Percentiles rank a stretch among this genome's conserved stretches.
These are phyloP conservation scores for Fagus sylvatica DNA, from an alignment of 306 rosid genomes.

Conservation along the genomic window DNA sequence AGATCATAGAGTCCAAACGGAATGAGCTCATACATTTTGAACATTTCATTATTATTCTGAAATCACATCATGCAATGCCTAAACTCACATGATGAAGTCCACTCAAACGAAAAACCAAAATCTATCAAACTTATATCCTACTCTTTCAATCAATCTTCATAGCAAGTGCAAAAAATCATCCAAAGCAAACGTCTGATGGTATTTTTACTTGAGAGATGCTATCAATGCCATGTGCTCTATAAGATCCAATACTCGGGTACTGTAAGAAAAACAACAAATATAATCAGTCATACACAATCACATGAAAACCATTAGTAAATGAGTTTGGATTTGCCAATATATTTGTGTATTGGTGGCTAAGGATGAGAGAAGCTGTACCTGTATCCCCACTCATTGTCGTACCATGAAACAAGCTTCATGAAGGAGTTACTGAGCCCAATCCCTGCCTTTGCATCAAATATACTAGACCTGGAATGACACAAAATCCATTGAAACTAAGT, in stretches of 20 bases:
- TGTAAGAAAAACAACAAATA: conserved; percentile 29
- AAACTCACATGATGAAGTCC: background rate
- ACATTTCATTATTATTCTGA: conserved; percentile 21
- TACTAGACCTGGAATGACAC: conserved; percentile 71
- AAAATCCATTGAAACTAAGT: background rate
- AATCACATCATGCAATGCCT: background rate
- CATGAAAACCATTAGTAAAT: background rate
- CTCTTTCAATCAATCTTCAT: conserved; percentile 19
- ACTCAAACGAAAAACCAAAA: background rate
- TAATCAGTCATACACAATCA: conserved; percentile 1
- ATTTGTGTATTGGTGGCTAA: background rate
- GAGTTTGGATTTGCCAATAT: background rate
- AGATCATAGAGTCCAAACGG: background rate
- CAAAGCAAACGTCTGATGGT: background rate
- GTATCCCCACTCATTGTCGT: conserved; percentile 99
- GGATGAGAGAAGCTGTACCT: conserved; percentile 47
- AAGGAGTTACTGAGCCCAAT: conserved; percentile 77
- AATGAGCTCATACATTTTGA: conserved; percentile 11
- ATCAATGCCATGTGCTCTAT: conserved; percentile 94
- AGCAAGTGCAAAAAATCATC: conserved; percentile 16
- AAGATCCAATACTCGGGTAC: conserved; percentile 96
- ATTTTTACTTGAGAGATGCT: conserved; percentile 50
- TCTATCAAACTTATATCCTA: conserved; percentile 16
- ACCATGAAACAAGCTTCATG: conserved; percentile 89
- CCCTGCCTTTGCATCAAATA: conserved; percentile 96